phyloP scores from a whole-genome alignment of 345 rosid species.

The Acer negundo region DNA sequence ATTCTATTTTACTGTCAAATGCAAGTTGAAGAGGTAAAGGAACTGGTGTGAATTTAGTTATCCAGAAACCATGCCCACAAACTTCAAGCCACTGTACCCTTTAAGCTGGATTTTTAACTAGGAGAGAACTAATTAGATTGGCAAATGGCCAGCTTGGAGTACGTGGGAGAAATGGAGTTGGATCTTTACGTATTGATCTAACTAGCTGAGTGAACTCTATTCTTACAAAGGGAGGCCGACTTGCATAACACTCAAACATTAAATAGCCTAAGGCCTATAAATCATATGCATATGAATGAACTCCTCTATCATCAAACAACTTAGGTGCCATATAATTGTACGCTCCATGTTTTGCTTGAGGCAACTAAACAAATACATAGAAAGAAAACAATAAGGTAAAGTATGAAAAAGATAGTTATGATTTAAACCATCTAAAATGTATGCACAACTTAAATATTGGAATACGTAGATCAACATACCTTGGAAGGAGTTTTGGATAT shows the following conservation, averaged over 20 bases:
- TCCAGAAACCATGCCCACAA: slow-evolving; percentile 91
- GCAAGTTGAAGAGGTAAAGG: slow-evolving; percentile 86
- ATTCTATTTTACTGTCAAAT: slow-evolving; percentile 74
- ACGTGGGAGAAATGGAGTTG: slow-evolving; percentile 87
- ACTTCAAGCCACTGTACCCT: slow-evolving; percentile 89
- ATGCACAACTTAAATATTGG: background rate
- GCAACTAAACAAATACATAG: slow-evolving; percentile 41
- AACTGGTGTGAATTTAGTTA: slow-evolving; percentile 46
- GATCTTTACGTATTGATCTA: slow-evolving; percentile 82
- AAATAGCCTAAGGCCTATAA: slow-evolving; percentile 98
- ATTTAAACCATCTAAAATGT: slow-evolving; percentile 9
- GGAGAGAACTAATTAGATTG: slow-evolving; percentile 78
- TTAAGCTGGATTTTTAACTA: slow-evolving; percentile 90
- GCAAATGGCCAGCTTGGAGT: slow-evolving; percentile 78
- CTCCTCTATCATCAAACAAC: slow-evolving; percentile 93
- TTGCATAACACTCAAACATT: slow-evolving; percentile 86
- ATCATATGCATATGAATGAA: slow-evolving; percentile 97
- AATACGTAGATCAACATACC: slow-evolving; percentile 45
- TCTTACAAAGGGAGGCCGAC: slow-evolving; percentile 85
- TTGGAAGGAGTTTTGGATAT: slow-evolving; percentile 65
- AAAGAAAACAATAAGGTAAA: slow-evolving; percentile 5
- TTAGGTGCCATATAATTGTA: slow-evolving; percentile 99
- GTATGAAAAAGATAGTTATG: background rate
- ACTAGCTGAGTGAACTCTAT: slow-evolving; percentile 91
- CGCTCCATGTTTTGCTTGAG: slow-evolving; percentile 93